phyloP scores from a whole-genome alignment of 805 yeast species.

The Monosporozyma aquatica region DNA sequence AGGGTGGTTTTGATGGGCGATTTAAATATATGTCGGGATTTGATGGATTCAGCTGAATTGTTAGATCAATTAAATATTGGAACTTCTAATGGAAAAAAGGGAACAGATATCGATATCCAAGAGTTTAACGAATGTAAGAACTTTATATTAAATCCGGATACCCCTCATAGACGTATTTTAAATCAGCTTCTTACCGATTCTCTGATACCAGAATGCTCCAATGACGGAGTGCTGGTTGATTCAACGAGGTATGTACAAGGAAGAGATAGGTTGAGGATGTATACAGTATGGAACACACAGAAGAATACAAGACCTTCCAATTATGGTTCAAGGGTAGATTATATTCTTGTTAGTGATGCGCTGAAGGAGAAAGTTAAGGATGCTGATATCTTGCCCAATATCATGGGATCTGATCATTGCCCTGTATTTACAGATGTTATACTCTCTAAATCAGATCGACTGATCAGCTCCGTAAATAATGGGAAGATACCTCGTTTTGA shows the following conservation, averaged over 20 bases:
- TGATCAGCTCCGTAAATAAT: background rate
- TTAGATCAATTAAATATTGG: slow-evolving; percentile 25
- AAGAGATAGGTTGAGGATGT: slow-evolving; percentile 48
- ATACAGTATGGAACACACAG: slow-evolving; percentile 87
- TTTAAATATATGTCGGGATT: slow-evolving; percentile 69
- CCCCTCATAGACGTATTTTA: slow-evolving; percentile 37
- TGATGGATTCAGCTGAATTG: slow-evolving; percentile 74
- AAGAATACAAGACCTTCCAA: slow-evolving; percentile 70
- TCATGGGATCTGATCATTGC: slow-evolving; percentile 91
- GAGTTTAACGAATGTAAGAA: slow-evolving; percentile 29
- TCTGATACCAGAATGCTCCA: slow-evolving; percentile 25
- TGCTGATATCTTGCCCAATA: slow-evolving; percentile 52
- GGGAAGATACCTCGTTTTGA: slow-evolving; percentile 38
- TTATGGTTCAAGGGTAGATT: slow-evolving; percentile 82
- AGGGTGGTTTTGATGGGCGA: slow-evolving; percentile 81
- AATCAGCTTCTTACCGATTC: slow-evolving; percentile 37
- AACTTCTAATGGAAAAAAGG: slow-evolving; percentile 34
- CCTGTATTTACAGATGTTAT: slow-evolving; percentile 69
- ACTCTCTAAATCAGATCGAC: background rate
- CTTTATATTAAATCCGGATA: slow-evolving; percentile 31
- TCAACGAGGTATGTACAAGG: slow-evolving; percentile 50
- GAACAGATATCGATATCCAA: slow-evolving; percentile 26
- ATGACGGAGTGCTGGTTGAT: slow-evolving; percentile 44
- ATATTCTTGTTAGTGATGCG: slow-evolving; percentile 44
- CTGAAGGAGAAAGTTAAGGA: slow-evolving; percentile 30